phyloP scores from a whole-genome alignment of 495 filamentous ascomycete genomes.

The Trichoderma gamsii region DNA sequence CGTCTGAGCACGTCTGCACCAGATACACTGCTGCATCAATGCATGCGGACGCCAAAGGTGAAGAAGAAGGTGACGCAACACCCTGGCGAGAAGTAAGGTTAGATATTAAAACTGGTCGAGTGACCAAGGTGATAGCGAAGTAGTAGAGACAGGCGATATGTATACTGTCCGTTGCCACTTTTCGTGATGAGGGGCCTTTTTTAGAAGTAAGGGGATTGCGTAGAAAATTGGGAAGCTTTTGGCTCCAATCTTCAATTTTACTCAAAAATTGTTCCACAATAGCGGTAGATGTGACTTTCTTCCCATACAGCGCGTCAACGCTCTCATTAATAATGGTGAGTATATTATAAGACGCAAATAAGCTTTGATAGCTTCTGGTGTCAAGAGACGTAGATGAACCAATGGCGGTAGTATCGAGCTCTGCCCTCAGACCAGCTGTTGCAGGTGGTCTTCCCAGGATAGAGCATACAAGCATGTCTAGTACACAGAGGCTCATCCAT shows the following conservation, averaged over 20 bases:
- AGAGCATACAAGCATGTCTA: slow-evolving; percentile 41
- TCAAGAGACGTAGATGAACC: neutral
- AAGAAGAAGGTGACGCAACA: neutral
- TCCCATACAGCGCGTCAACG: slow-evolving; percentile 16
- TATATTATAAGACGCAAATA: slow-evolving; percentile 13
- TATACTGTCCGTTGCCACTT: slow-evolving; percentile 16
- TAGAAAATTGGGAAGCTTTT: slow-evolving; percentile 8
- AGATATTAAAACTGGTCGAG: slow-evolving; percentile 21
- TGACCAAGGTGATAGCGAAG: slow-evolving; percentile 22
- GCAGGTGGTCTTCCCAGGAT: slow-evolving; percentile 21
- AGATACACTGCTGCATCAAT: slow-evolving; percentile 17
- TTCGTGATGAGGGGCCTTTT: neutral
- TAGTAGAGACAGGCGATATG: slow-evolving; percentile 23
- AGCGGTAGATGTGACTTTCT: slow-evolving; percentile 6
- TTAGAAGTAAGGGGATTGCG: neutral
- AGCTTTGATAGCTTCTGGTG: neutral
- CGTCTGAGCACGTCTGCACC: slow-evolving; percentile 16
- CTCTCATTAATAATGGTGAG: slow-evolving; percentile 15
- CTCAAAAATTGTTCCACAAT: slow-evolving; percentile 10
- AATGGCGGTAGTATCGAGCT: slow-evolving; percentile 9
- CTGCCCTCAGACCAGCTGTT: neutral
- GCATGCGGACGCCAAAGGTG: slow-evolving; percentile 12
- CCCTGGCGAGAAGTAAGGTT: slow-evolving; percentile 9
- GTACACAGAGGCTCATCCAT: slow-evolving; percentile 42
- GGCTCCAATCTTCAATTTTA: slow-evolving; percentile 15